Evolutionary conservation across 768 basidiomycete species (phyloP).

Genomic region (Tylopilus sp.): DNA sequence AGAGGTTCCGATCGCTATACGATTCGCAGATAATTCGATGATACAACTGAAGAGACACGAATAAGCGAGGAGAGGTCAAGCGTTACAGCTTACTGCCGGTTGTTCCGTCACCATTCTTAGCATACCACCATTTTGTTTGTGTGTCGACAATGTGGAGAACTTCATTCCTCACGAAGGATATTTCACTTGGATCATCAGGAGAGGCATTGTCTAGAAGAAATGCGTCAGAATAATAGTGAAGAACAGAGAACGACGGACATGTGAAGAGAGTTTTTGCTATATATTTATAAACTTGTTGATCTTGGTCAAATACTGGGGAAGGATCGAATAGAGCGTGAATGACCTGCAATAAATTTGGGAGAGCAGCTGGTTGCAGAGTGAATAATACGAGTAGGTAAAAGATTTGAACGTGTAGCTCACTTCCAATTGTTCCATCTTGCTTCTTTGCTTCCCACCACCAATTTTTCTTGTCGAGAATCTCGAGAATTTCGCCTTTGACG

Average conservation of each 20-base stretch:
- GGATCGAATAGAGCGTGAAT: not conserved
- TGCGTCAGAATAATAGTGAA: not conserved
- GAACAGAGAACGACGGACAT: too few species aligned
- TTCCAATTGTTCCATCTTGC: too few species aligned
- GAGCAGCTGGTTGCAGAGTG: not conserved
- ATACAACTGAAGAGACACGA: not conserved
- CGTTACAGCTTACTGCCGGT: not conserved
- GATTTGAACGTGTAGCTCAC: too few species aligned
- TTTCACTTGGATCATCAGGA: too few species aligned
- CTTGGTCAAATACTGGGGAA: too few species aligned
- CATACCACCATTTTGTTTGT: not conserved
- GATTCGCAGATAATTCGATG: not conserved
- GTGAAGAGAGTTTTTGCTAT: too few species aligned
- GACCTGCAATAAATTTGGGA: not conserved
- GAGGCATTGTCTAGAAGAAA: not conserved
- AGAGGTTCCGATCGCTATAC: too few species aligned
- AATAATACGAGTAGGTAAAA: not conserved
- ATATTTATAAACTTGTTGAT: too few species aligned
- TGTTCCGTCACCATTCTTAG: not conserved
- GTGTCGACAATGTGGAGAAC: not conserved
- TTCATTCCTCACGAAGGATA: not conserved
- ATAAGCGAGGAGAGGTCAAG: too few species aligned
- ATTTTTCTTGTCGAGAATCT: too few species aligned
- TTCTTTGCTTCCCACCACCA: too few species aligned
- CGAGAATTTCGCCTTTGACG: too few species aligned